phyloP scores from a whole-genome alignment of 176 grass and related monocot genomes.

The Rhynchospora pubera region DNA sequence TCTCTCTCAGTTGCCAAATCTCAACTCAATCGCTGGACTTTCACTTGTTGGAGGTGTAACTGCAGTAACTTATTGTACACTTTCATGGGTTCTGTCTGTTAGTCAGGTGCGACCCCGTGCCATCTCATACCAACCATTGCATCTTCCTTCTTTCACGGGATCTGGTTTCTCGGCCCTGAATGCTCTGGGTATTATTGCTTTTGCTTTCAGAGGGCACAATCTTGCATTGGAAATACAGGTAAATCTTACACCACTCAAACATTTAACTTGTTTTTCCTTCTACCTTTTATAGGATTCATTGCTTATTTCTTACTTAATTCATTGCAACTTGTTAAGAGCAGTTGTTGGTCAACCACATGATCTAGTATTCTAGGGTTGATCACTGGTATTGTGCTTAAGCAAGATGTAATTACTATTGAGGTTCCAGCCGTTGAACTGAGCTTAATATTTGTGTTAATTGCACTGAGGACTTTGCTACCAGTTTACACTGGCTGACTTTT shows the following conservation, averaged over 20 bases:
- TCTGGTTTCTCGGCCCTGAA: conserved; percentile 56
- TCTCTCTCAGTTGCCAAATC: conserved; percentile 96
- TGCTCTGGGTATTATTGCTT: conserved; percentile 89
- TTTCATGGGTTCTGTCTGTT: conserved; percentile 88
- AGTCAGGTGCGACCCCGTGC: conserved; percentile 45
- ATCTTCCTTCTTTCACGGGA: conserved; percentile 40
- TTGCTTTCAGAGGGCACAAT: conserved; percentile 97
- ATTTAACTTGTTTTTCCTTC: background rate
- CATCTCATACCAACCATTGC: conserved; percentile 58
- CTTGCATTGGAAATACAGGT: conserved; percentile 98
- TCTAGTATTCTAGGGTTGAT: background rate
- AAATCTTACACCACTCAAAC: background rate
- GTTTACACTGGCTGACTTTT: background rate
- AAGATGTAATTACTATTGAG: background rate
- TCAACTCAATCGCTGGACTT: conserved; percentile 92
- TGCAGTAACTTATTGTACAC: conserved; percentile 79
- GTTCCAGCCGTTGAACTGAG: background rate
- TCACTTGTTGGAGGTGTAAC: conserved; percentile 83
- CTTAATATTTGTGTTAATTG: background rate
- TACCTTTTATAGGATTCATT: background rate
- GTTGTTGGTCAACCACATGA: background rate
- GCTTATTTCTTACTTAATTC: background rate
- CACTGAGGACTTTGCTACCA: background rate
- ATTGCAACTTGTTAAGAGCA: background rate
- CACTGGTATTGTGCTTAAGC: background rate